Evolutionary conservation across 768 basidiomycete genomes (phyloP), one percentile per base, ranked within the genome.

Genomic region (Lactifluus piperatus): DNA sequence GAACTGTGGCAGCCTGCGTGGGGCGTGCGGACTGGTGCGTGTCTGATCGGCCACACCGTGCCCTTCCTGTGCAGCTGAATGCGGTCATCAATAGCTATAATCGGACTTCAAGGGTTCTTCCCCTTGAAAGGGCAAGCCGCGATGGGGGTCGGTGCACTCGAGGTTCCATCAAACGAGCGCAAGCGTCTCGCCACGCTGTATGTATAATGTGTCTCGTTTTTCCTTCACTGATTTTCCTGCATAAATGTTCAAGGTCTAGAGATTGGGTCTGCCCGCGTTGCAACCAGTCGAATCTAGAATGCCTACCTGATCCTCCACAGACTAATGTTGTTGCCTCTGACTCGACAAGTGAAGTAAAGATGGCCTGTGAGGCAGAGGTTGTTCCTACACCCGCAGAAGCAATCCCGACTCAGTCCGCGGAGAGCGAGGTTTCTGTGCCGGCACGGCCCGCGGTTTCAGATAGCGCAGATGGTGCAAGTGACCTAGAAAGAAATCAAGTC

Each of bases 1-100:
- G 95, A 97, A 65, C 78, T 91, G 32, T 98, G 95, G 95, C 94
- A 97, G 71, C 95, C 95, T 37, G 92, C 93, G 26, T 98, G 95
- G 95, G 95, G 95, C 56, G 90, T 98, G 20, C 82, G 95, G 62
- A 98, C 94, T 56, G 94, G 89, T 88, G 58, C 62, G 78, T 67
- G 5, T 44, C 13, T 22, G 2, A 18, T 18, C 39, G 14, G 14
- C 2, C 11, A 18, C 36, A 18, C 16, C 14, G 5, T 6, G 9
- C 2, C n/a, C 44, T 34, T 49, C 27, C 4, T 8, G 10, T 24
- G 8, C 16, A n/a, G 11, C 27, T 49, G n/a, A 36, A 50, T 43
- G 48, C 26, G 44, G 24, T 34, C 43, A 16, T 51, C 5, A 29
- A 16, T 62, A 91, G 91, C 91, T 36, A 92, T 93, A 67, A 80